Evolutionary conservation across 2,329 filamentous ascomycete species (phyloP).

Genomic region (Pseudocercospora vitis): DNA sequence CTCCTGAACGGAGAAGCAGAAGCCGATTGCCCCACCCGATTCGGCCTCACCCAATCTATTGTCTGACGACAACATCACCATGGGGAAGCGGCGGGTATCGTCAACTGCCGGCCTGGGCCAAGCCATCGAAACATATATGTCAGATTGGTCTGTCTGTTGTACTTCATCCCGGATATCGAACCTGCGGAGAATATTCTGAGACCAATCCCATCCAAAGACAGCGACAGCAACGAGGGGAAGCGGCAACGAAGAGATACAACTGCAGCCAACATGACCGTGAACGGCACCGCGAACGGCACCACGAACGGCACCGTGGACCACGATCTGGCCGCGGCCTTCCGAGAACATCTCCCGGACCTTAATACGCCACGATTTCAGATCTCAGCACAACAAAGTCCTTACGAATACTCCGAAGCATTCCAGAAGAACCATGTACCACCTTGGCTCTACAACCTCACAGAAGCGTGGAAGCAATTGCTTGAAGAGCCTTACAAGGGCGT

Average conservation of each 20-base stretch:
- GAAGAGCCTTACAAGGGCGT: conserved; percentile 70
- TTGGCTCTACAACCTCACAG: conserved; percentile 30
- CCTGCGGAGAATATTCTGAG: background rate
- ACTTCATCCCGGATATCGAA: background rate
- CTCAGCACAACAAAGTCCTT: conserved; percentile 61
- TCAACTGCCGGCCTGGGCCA: background rate
- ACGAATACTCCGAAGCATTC: conserved; percentile 54
- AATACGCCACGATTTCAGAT: conserved; percentile 59
- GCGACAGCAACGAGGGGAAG: no score
- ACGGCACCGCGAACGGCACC: background rate
- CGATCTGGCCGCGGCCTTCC: conserved; percentile 43
- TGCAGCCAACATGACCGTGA: no score
- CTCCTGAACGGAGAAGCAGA: background rate
- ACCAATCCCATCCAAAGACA: no score
- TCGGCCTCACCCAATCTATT: conserved; percentile 14
- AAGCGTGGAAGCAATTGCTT: conserved; percentile 29
- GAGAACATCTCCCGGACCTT: conserved; percentile 62
- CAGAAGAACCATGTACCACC: conserved; percentile 30
- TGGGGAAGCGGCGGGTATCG: background rate
- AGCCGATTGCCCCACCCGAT: conserved; percentile 3
- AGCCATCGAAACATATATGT: background rate
- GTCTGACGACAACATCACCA: conserved; percentile 15
- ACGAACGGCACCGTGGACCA: conserved; percentile 19
- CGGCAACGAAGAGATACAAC: no score
- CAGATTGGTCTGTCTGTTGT: background rate